Conservation (phyloP, 164 flowering plant species). For the Hamamelis virginiana region DNA sequence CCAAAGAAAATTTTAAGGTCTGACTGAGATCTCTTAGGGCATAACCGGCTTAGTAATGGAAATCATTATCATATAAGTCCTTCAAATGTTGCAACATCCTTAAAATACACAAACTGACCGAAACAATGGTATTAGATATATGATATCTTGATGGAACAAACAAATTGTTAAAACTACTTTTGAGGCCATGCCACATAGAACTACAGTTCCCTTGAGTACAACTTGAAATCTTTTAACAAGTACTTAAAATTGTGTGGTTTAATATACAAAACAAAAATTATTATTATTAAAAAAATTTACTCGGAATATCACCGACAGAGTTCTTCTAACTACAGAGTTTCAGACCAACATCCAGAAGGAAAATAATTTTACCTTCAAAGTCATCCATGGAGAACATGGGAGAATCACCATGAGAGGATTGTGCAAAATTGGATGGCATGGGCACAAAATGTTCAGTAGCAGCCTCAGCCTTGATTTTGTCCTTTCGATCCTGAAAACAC, state of each 20-base stretch:
- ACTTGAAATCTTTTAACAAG: not conserved
- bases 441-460: slow-evolving; percentile 30
- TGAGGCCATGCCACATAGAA: not conserved
- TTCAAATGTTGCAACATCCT: too few relatives aligned
- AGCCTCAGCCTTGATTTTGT: slow-evolving; percentile 73
- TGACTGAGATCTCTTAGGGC: not conserved
- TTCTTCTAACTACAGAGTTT: not conserved
- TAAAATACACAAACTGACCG: too few relatives aligned
- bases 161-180: too few relatives aligned
- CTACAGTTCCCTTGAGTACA: not conserved
- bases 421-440: slow-evolving; percentile 27
- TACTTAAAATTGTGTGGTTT: not conserved
- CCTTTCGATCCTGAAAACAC: slow-evolving; percentile 55
- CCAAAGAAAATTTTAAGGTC: not conserved
- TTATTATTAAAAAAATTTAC: not conserved
- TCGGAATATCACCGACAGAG: not conserved
- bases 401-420: slow-evolving; percentile 25
- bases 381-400: slow-evolving; percentile 83
- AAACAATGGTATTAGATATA: too few relatives aligned
- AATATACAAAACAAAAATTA: not conserved
- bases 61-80: too few relatives aligned
- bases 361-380: slow-evolving; percentile 65
- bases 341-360: not conserved
- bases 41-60: not conserved
- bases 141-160: too few relatives aligned